These are phyloP conservation scores for Xanthoconium separans DNA, from an alignment of 1,284 basidiomycete genomes.

Conservation along the genomic window DNA sequence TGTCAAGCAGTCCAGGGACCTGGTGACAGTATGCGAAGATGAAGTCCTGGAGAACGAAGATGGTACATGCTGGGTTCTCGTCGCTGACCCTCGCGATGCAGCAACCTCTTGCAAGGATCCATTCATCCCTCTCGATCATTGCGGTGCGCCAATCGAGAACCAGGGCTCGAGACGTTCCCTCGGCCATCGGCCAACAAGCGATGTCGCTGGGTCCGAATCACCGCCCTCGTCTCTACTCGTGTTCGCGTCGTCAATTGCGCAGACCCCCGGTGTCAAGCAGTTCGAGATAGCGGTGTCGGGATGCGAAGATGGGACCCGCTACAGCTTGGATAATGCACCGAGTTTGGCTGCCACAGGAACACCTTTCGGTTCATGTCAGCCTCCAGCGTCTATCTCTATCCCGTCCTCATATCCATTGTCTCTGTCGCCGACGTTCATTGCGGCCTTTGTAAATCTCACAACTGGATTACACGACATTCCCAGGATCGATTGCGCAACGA, in stretches of 20 bases:
- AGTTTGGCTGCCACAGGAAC: no score
- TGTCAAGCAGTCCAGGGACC: not conserved
- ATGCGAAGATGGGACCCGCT: not conserved
- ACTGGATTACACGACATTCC: not conserved
- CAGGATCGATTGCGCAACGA: not conserved
- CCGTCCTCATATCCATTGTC: not conserved
- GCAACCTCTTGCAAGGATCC: no score
- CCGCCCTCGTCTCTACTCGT: not conserved
- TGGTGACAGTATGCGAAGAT: not conserved
- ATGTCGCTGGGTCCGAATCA: no score
- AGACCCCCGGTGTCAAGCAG: not conserved
- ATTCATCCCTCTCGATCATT: no score
- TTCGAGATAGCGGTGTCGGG: not conserved
- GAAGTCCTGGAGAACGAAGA: no score
- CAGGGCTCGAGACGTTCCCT: no score
- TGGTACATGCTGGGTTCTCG: no score
- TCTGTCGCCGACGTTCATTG: not conserved
- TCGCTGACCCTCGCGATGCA: no score
- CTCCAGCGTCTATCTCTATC: not conserved
- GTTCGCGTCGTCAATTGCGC: constrained; percentile 7
- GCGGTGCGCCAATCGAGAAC: no score
- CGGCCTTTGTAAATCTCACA: not conserved
- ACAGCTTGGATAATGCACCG: no score
- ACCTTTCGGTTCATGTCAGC: not conserved
- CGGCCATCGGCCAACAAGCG: no score